Percentiles rank a stretch among this genome's conserved stretches.
These are phyloP conservation scores for Lolium perenne DNA, from an alignment of 176 grass and related monocot species.

Conservation along the genomic window DNA sequence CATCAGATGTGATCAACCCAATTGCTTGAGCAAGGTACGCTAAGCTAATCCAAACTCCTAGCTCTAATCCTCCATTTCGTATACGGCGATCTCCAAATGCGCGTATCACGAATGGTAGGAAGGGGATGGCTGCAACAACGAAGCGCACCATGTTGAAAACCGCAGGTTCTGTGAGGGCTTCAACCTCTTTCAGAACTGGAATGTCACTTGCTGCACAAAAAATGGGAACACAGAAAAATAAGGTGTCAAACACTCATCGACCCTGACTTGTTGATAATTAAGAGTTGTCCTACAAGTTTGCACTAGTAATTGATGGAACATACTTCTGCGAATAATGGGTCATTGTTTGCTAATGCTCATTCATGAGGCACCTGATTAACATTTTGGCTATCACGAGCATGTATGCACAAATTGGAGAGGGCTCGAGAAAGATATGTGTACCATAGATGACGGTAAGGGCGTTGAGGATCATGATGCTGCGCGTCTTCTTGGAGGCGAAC, in stretches of 20 bases:
- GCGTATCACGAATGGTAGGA: constrained; percentile 60
- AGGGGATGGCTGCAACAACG: constrained; percentile 67
- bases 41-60: constrained; percentile 87
- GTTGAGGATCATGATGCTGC: constrained; percentile 92
- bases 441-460: constrained; percentile 94
- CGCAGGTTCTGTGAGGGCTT: constrained; percentile 78
- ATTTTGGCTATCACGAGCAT: neutral
- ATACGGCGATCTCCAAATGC: constrained; percentile 50
- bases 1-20: constrained; percentile 85
- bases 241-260: neutral
- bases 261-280: neutral
- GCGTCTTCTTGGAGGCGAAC: constrained; percentile 95
- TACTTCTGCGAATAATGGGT: neutral
- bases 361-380: neutral
- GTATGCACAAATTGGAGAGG: neutral
- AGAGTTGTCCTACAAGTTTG: neutral
- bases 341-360: neutral
- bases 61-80: constrained; percentile 69
- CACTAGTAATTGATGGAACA: neutral
- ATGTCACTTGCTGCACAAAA: constrained; percentile 84
- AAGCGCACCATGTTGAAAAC: constrained; percentile 95
- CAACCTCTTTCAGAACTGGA: constrained; percentile 95
- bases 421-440: constrained; percentile 28
- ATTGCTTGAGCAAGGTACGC: constrained; percentile 85
- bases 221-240: neutral